Conservation (phyloP, 768 basidiomycete species). For the Phanerochaete carnosa region DNA sequence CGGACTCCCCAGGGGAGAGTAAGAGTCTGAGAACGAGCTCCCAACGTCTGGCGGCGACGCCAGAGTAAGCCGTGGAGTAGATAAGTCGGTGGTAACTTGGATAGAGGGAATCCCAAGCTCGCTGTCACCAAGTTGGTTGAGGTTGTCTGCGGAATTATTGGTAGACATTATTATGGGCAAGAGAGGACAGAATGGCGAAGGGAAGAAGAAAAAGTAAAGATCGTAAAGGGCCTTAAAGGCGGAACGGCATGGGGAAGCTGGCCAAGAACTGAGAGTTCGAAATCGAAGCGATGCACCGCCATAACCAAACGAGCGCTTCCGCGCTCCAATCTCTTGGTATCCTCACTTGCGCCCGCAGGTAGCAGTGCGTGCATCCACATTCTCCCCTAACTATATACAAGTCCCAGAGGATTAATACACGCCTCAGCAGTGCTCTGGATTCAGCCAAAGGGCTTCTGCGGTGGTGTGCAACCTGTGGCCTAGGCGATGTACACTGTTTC, state of each 20-base stretch:
- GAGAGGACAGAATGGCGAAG: not conserved
- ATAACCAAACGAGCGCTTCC: constrained; percentile 3
- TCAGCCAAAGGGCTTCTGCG: not conserved
- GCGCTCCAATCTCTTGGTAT: not conserved
- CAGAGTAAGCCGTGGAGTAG: constrained; percentile 10
- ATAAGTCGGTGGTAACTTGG: constrained; percentile 17
- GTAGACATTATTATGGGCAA: constrained; percentile 4
- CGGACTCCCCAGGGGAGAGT: constrained; percentile 1
- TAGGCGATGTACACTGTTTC: not conserved
- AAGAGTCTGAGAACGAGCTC: constrained; percentile 7
- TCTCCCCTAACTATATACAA: no score
- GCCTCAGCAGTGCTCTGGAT: no score
- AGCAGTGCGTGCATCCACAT: no score
- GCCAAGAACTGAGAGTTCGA: not conserved
- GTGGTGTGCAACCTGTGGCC: not conserved
- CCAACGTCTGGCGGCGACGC: constrained; percentile 10
- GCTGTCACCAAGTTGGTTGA: constrained; percentile 4
- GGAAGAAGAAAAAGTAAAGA: not conserved
- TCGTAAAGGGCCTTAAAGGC: not conserved
- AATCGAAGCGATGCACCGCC: constrained; percentile 2
- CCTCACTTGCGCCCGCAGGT: not conserved
- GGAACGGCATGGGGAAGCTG: constrained; percentile 2
- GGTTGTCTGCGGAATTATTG: constrained; percentile 3
- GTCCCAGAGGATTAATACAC: no score
- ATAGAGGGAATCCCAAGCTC: constrained; percentile 12